Evolutionary conservation across 495 filamentous ascomycete species (phyloP).

Genomic region (Emericellopsis terricola): DNA sequence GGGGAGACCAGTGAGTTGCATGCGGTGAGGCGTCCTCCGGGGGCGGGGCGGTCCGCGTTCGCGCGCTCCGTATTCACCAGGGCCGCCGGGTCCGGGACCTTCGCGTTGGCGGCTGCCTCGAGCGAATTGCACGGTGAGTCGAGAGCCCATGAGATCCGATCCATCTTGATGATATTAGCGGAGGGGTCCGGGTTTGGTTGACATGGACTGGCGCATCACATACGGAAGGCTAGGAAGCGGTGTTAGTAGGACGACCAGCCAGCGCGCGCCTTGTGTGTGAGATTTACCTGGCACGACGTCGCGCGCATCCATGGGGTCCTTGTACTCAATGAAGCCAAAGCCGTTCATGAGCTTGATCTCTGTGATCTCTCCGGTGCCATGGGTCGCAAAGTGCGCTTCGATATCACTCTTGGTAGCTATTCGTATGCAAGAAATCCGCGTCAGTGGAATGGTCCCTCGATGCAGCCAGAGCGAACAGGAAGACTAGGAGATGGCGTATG

Average conservation of each 20-base stretch:
- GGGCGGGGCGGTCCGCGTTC: slow-evolving; percentile 77
- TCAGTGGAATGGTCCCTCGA: slow-evolving; percentile 8
- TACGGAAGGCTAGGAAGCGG: slow-evolving; percentile 34
- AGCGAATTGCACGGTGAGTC: slow-evolving; percentile 93
- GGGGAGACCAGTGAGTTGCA: slow-evolving; percentile 94
- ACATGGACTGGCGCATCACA: slow-evolving; percentile 15
- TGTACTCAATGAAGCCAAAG: slow-evolving; percentile 98
- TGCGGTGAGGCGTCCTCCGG: slow-evolving; percentile 82
- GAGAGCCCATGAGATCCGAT: slow-evolving; percentile 93
- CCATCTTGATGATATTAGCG: slow-evolving; percentile 51
- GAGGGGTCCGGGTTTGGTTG: slow-evolving; percentile 10
- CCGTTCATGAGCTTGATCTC: slow-evolving; percentile 99
- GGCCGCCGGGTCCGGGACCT: no score
- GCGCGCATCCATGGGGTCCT: slow-evolving; percentile 89
- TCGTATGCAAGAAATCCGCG: background rate
- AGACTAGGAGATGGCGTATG: slow-evolving; percentile 21
- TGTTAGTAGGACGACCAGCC: slow-evolving; percentile 6
- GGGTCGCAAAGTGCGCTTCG: slow-evolving; percentile 84
- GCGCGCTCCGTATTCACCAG: slow-evolving; percentile 33
- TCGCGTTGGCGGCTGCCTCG: slow-evolving; percentile 84
- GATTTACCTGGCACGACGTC: slow-evolving; percentile 89
- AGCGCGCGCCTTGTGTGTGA: slow-evolving; percentile 2
- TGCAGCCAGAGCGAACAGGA: slow-evolving; percentile 7
- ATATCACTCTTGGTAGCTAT: slow-evolving; percentile 91
- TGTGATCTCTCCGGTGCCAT: slow-evolving; percentile 91